Conservation (phyloP, 306 rosid genomes). For the Heteromeles arbutifolia region DNA sequence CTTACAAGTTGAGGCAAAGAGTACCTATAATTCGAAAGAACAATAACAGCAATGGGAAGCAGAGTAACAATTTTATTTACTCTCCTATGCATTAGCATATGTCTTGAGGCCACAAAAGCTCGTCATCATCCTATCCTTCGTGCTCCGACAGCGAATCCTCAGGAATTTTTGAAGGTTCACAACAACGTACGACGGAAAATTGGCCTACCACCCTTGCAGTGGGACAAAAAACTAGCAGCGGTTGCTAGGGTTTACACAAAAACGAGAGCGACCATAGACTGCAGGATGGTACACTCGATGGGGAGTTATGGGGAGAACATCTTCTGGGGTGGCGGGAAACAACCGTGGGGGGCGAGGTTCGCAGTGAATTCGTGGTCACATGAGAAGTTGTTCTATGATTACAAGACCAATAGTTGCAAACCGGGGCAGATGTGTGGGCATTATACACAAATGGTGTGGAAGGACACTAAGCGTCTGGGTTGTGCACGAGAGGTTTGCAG, state of each 20-base stretch:
- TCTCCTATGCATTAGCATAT: neutral
- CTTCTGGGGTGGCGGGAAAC: neutral
- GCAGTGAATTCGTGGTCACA: neutral
- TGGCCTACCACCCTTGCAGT: neutral
- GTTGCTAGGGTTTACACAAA: neutral
- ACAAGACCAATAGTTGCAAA: neutral
- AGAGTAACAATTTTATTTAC: neutral
- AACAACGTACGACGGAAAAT: neutral
- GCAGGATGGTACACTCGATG: neutral
- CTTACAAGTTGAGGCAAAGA: neutral
- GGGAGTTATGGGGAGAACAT: slow-evolving; percentile 3
- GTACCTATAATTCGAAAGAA: neutral
- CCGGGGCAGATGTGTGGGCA: neutral
- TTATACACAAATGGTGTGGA: neutral
- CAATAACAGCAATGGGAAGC: neutral
- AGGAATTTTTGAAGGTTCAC: neutral
- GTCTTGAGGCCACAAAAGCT: neutral
- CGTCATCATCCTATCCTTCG: neutral
- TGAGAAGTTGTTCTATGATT: neutral
- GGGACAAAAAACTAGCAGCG: neutral
- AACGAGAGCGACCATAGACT: neutral
- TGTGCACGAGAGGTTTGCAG: neutral
- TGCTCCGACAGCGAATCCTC: neutral
- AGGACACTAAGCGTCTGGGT: neutral
- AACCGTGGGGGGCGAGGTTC: neutral